These are phyloP conservation scores for Astrothelium subdiscretum DNA, from an alignment of 495 filamentous ascomycete species.

Conservation along the genomic window DNA sequence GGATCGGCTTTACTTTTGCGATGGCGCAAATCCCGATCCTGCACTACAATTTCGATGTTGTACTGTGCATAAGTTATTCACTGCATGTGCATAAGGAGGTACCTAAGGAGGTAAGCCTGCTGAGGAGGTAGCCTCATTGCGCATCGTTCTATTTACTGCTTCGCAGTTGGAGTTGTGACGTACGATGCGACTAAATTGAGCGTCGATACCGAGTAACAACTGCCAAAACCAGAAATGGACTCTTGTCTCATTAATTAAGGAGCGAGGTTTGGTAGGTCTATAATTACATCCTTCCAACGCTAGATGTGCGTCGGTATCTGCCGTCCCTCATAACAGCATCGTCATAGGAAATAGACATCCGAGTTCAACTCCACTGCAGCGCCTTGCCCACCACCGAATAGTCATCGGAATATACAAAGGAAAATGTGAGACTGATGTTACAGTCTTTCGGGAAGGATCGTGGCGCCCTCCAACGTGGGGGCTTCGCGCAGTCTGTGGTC, in stretches of 20 bases:
- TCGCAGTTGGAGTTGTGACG: too few species aligned
- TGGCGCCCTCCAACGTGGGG: neutral
- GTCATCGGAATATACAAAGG: neutral
- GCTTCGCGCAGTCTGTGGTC: neutral
- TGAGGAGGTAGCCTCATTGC: too few species aligned
- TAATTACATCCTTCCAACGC: neutral
- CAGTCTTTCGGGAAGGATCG: neutral
- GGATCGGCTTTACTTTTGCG: neutral
- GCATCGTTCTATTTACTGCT: too few species aligned
- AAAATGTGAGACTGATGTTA: neutral
- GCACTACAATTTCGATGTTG: neutral
- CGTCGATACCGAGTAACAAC: too few species aligned
- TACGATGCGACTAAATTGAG: too few species aligned
- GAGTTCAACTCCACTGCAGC: neutral
- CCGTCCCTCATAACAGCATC: neutral
- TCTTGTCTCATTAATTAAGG: neutral
- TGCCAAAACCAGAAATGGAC: neutral
- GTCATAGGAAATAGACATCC: neutral
- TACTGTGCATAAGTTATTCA: neutral
- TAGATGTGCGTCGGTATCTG: neutral
- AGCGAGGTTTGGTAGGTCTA: neutral
- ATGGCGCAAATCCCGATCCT: neutral
- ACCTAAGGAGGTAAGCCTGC: neutral
- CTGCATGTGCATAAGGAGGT: neutral
- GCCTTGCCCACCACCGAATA: neutral